phyloP scores from a whole-genome alignment of 768 basidiomycete genomes.

The Pleurotus tuoliensis region DNA sequence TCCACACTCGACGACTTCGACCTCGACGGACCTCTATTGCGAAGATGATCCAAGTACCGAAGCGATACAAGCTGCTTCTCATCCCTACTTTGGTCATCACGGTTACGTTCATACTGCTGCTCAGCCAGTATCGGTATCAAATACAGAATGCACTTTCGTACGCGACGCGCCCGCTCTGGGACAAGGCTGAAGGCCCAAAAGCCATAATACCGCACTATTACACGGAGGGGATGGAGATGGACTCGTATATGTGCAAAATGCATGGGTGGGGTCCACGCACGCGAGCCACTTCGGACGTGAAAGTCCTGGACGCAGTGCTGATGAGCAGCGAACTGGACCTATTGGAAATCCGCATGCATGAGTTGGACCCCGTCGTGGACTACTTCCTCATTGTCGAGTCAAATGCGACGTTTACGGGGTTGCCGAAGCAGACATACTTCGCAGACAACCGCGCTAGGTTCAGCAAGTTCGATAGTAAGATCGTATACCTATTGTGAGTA shows the following conservation, averaged over 20 bases:
- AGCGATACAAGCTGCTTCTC: slow-evolving; percentile 22
- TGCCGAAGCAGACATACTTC: slow-evolving; percentile 51
- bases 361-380: slow-evolving; percentile 53
- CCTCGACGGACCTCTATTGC: not conserved
- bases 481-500: slow-evolving; percentile 47
- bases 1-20: not conserved
- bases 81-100: slow-evolving; percentile 28
- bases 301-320: slow-evolving; percentile 51
- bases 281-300: slow-evolving; percentile 12
- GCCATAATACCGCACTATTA: slow-evolving; percentile 52
- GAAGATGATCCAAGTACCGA: slow-evolving; percentile 1
- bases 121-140: slow-evolving; percentile 42
- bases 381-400: slow-evolving; percentile 61
- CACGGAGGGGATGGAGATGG: slow-evolving; percentile 45
- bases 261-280: slow-evolving; percentile 51
- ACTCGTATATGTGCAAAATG: slow-evolving; percentile 40
- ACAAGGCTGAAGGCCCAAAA: slow-evolving; percentile 43
- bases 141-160: slow-evolving; percentile 50
- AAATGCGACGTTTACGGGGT: slow-evolving; percentile 58
- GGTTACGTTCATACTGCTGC: slow-evolving; percentile 28
- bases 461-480: slow-evolving; percentile 46
- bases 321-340: slow-evolving; percentile 64
- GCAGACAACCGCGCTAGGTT: slow-evolving; percentile 42
- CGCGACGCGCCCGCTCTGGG: slow-evolving; percentile 60
- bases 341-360: slow-evolving; percentile 59